A percentile compares a stretch with the other conserved stretches of the same genome.
Conservation (phyloP, 305 asterid species). For the Caryopteris hybrid region DNA sequence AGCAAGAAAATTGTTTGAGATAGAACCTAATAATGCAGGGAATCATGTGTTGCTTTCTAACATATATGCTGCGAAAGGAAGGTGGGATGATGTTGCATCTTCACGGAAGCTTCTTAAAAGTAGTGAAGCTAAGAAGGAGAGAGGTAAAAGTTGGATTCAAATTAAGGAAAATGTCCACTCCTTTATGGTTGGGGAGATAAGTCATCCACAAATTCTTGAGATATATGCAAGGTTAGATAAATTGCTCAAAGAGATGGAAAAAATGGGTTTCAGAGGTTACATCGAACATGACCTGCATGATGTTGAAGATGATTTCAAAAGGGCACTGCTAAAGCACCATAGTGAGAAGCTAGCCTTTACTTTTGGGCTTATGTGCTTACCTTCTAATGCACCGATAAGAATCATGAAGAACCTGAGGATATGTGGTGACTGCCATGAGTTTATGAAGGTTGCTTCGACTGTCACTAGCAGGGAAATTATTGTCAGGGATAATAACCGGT, state of each 20-base stretch:
- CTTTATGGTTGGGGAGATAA: constrained; percentile 71
- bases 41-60: constrained; percentile 74
- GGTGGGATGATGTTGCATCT: constrained; percentile 71
- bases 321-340: constrained; percentile 62
- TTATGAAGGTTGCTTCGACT: constrained; percentile 71
- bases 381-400: constrained; percentile 53
- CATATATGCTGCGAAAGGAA: constrained; percentile 62
- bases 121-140: constrained; percentile 66
- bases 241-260: constrained; percentile 51
- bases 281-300: constrained; percentile 63
- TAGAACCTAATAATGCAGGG: constrained; percentile 79
- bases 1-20: constrained; percentile 55
- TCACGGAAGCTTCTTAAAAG: constrained; percentile 61
- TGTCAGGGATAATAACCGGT: constrained; percentile 72
- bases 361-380: constrained; percentile 63
- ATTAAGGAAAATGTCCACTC: constrained; percentile 55
- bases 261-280: constrained; percentile 55
- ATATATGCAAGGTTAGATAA: constrained; percentile 50
- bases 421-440: constrained; percentile 84
- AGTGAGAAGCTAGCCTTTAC: constrained; percentile 82
- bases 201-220: constrained; percentile 56
- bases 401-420: constrained; percentile 89
- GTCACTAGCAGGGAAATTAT: constrained; percentile 51
- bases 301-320: constrained; percentile 55
- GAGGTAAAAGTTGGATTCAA: constrained; percentile 84